These are phyloP conservation scores for Podospora australis DNA, from an alignment of 495 filamentous ascomycete species.

Conservation along the genomic window DNA sequence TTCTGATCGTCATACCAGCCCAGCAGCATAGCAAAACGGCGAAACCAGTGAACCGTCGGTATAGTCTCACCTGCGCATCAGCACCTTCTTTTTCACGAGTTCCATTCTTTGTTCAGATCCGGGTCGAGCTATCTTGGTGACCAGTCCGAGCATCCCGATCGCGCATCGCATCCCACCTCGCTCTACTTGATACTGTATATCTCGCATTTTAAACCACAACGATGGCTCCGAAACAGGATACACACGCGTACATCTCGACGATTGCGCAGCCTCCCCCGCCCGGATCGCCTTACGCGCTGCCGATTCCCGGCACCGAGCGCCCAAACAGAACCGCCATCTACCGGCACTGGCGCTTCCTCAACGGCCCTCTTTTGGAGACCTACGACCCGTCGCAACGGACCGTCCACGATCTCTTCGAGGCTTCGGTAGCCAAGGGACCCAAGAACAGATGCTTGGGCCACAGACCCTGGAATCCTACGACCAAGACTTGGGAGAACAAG, in stretches of 20 bases:
- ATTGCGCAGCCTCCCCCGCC: constrained; percentile 49
- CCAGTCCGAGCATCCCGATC: not conserved
- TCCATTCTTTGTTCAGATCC: not conserved
- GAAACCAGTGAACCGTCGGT: no score
- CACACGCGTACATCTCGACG: constrained; percentile 33
- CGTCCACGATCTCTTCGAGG: constrained; percentile 76
- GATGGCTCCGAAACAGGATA: constrained; percentile 34
- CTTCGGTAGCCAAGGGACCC: constrained; percentile 48
- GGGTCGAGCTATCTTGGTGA: no score
- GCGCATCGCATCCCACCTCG: not conserved
- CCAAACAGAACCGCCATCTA: constrained; percentile 72
- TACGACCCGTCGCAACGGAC: constrained; percentile 68
- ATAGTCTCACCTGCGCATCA: no score
- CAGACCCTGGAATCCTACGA: constrained; percentile 69
- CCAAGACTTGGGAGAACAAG: constrained; percentile 64
- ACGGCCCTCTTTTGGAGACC: constrained; percentile 63
- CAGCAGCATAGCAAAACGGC: no score
- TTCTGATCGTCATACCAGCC: not conserved
- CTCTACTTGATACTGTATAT: not conserved
- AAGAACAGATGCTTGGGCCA: constrained; percentile 69
- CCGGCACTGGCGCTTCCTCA: constrained; percentile 69
- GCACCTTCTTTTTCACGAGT: not conserved
- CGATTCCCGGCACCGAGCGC: constrained; percentile 65
- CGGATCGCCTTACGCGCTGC: constrained; percentile 56
- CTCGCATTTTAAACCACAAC: constrained; percentile 4